phyloP scores from a whole-genome alignment of 2,329 filamentous ascomycete genomes.

The Drechslera avenae region DNA sequence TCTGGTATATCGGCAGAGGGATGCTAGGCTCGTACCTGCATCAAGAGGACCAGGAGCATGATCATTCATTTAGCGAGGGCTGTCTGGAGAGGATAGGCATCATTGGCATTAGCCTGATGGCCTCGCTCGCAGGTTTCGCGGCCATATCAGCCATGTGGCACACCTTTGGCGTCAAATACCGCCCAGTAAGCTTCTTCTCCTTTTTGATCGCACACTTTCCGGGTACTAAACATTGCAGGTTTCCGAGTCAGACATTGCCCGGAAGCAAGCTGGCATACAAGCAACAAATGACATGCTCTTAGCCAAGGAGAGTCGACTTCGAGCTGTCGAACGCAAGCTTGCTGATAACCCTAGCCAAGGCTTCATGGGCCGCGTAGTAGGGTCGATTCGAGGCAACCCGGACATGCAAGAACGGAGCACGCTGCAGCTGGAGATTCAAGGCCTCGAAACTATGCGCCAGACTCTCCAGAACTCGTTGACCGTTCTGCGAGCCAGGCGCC shows the following conservation, averaged over 20 bases:
- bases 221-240: slow-evolving; percentile 48
- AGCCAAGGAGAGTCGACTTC: slow-evolving; percentile 74
- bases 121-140: slow-evolving; percentile 84
- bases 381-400: slow-evolving; percentile 68
- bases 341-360: slow-evolving; percentile 57
- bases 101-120: slow-evolving; percentile 85
- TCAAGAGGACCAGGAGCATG: slow-evolving; percentile 49
- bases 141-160: slow-evolving; percentile 89
- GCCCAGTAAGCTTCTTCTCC: slow-evolving; percentile 53
- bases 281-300: slow-evolving; percentile 79
- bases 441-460: slow-evolving; percentile 78
- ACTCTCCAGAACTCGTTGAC: slow-evolving; percentile 70
- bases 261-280: slow-evolving; percentile 79
- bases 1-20: slow-evolving; percentile 75
- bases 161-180: slow-evolving; percentile 70
- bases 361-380: slow-evolving; percentile 75
- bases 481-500: slow-evolving; percentile 66
- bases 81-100: slow-evolving; percentile 74
- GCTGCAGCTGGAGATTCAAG: slow-evolving; percentile 76
- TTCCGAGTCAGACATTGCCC: slow-evolving; percentile 73
- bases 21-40: slow-evolving; percentile 62
- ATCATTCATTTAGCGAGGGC: slow-evolving; percentile 59
- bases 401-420: slow-evolving; percentile 59
- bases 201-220: background rate
- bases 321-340: slow-evolving; percentile 70